These are phyloP conservation scores for Ophiostoma populinum DNA, from an alignment of 2,329 filamentous ascomycete species.

Conservation along the genomic window DNA sequence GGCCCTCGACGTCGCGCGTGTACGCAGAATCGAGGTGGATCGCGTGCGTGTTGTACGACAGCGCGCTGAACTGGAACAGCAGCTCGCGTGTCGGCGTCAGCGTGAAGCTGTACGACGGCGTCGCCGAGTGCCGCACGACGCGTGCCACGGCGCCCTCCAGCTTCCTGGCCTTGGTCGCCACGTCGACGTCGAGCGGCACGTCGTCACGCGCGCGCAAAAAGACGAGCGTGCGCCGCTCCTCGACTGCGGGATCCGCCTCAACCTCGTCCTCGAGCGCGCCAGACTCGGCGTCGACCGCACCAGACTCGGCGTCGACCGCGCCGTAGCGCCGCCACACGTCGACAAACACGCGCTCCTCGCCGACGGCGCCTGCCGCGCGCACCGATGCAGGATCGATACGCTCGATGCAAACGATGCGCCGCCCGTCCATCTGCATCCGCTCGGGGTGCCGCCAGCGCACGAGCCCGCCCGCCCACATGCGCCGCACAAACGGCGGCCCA, in stretches of 20 bases:
- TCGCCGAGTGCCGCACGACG: not conserved
- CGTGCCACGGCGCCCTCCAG: not conserved
- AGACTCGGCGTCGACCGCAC: not conserved
- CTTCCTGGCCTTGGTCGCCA: constrained; percentile 1
- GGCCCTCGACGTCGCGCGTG: constrained; percentile 53
- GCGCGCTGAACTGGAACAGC: constrained; percentile 77
- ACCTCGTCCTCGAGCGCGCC: constrained; percentile 6
- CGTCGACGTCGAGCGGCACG: constrained; percentile 1
- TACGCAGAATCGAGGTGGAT: constrained; percentile 73
- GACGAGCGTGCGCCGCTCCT: constrained; percentile 32
- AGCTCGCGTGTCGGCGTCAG: constrained; percentile 52
- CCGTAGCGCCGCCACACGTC: constrained; percentile 25
- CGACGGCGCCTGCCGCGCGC: constrained; percentile 8
- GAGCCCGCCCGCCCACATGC: constrained; percentile 79
- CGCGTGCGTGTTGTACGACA: constrained; percentile 81
- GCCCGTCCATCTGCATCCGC: constrained; percentile 22
- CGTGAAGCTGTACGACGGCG: constrained; percentile 24
- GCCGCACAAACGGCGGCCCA: constrained; percentile 49
- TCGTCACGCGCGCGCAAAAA: constrained; percentile 27
- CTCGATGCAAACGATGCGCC: constrained; percentile 27
- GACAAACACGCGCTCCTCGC: constrained; percentile 31
- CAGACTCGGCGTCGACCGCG: not conserved
- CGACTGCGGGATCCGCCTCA: constrained; percentile 18
- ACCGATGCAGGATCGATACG: constrained; percentile 14
- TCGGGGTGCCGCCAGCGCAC: constrained; percentile 21